Evolutionary conservation across 2,329 filamentous ascomycete genomes (phyloP), one percentile per base, ranked within the genome.

Genomic region (Fusarium sp.): DNA sequence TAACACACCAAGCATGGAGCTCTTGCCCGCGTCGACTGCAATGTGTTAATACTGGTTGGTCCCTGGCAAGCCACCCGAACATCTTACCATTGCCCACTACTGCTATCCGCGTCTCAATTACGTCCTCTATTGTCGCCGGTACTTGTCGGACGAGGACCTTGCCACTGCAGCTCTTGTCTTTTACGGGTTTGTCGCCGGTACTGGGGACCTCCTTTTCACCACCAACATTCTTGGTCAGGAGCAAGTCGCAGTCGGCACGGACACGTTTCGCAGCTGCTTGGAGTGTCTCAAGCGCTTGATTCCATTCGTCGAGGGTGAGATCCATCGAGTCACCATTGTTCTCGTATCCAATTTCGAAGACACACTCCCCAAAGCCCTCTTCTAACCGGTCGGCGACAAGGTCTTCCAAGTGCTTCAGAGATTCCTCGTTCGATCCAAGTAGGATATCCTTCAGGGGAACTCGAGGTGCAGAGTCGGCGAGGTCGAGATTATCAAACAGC

Each of bases 101-200:
- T 1, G 96, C 96, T 84, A 99, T 97, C 76, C 96, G 87, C 11
- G 96, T 98, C 87, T 99, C 96, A 70, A 98, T 98, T 29, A 97
- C 93, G 66, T 97, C 91, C 80, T 98, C 95, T 6, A 94, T 89
- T 14, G 88, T 92, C 22, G 88, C 85, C 4, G 95, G 94, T 24
- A 89, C 85, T 79, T 93, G 91, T 42, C 96, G 91, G 69, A 98
- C 89, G 77, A 98, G 89, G 59, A 98, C 82, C 82, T 98, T 98
- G n/a, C 95, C 95, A 72, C 91, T 93, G 74, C 92, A 93, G 62
- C 91, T 92, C 74, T 90, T 93, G 70, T 94, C 91, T 78, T 93
- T 95, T 67, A 87, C 85, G 65, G 87, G 89, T 67, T 85, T 86
- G 57, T 82, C 79, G 27, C 80, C 73, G 9, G 85, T 86, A 24